phyloP scores from a whole-genome alignment of 164 flowering plant genomes.

The Vitis vinifera region DNA sequence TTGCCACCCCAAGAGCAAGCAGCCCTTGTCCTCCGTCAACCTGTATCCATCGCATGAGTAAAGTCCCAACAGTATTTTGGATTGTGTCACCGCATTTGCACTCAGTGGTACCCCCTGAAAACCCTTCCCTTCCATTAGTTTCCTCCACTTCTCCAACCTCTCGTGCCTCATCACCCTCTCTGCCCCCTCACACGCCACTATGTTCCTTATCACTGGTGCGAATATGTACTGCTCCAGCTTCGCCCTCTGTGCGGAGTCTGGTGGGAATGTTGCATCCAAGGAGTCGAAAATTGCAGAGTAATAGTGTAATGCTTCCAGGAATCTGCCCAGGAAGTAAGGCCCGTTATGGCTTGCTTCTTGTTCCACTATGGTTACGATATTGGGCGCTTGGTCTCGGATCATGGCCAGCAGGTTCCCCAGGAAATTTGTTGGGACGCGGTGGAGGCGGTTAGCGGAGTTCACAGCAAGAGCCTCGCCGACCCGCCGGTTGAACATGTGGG shows the following conservation, averaged over 20 bases:
- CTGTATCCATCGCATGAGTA: constrained; percentile 66
- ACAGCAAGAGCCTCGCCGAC: constrained; percentile 76
- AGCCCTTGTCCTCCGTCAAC: constrained; percentile 64
- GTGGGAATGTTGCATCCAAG: constrained; percentile 64
- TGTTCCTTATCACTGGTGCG: constrained; percentile 67
- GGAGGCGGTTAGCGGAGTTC: constrained; percentile 59
- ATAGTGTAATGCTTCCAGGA: constrained; percentile 69
- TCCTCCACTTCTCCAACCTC: constrained; percentile 79
- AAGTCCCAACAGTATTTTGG: constrained; percentile 56
- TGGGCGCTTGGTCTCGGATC: constrained; percentile 74
- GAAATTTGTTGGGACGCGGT: constrained; percentile 47
- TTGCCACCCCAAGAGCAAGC: constrained; percentile 81
- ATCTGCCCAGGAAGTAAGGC: constrained; percentile 68
- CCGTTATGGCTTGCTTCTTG: constrained; percentile 82
- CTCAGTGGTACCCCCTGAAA: constrained; percentile 60
- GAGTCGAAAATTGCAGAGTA: constrained; percentile 80
- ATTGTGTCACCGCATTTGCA: constrained; percentile 65
- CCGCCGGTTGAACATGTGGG: constrained; percentile 69
- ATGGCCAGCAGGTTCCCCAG: constrained; percentile 51
- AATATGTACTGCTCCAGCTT: constrained; percentile 76
- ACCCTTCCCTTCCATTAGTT: constrained; percentile 65
- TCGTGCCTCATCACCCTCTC: constrained; percentile 71
- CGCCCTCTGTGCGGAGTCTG: constrained; percentile 56
- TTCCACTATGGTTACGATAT: constrained; percentile 64
- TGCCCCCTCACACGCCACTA: constrained; percentile 67